These are phyloP conservation scores for Geosmithia flava DNA, from an alignment of 2,329 filamentous ascomycete genomes.

Conservation along the genomic window DNA sequence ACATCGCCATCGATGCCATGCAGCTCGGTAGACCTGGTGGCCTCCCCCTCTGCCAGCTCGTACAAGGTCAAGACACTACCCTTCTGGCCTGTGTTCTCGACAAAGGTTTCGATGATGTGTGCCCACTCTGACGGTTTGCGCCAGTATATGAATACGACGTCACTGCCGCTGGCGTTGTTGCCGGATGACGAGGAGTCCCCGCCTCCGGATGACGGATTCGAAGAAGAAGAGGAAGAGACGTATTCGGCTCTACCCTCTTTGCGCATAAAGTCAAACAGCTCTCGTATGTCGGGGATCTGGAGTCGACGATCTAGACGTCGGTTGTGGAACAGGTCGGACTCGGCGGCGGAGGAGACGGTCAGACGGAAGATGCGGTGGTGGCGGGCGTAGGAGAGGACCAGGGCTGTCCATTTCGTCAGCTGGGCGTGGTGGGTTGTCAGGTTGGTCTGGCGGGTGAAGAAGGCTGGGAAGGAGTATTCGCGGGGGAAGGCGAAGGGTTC, in stretches of 20 bases:
- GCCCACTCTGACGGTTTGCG: conserved; percentile 86
- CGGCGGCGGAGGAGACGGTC: conserved; percentile 45
- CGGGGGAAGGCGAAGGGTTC: conserved; percentile 42
- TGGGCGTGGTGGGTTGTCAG: conserved; percentile 62
- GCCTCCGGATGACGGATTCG: conserved; percentile 4
- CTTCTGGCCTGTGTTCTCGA: conserved; percentile 80
- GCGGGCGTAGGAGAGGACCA: conserved; percentile 75
- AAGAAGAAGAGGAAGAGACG: conserved; percentile 20
- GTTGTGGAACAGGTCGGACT: conserved; percentile 46
- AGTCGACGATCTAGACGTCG: conserved; percentile 38
- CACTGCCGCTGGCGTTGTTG: conserved; percentile 22
- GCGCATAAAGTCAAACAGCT: conserved; percentile 47
- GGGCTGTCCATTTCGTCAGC: conserved; percentile 71
- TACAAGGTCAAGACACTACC: conserved; percentile 84
- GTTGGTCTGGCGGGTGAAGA: conserved; percentile 75
- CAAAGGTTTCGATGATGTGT: conserved; percentile 61
- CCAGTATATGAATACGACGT: conserved; percentile 71
- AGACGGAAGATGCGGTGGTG: conserved; percentile 68
- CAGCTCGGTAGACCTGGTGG: conserved; percentile 61
- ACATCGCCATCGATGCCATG: conserved; percentile 79
- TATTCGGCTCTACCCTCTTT: conserved; percentile 55
- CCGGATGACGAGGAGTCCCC: conserved; percentile 3
- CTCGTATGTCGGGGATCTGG: conserved; percentile 35
- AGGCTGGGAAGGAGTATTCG: conserved; percentile 67
- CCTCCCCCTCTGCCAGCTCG: conserved; percentile 82